Evolutionary conservation across 768 basidiomycete species (phyloP), one percentile per base, ranked within the genome.

Genomic region (Daedaleopsis sinensis): DNA sequence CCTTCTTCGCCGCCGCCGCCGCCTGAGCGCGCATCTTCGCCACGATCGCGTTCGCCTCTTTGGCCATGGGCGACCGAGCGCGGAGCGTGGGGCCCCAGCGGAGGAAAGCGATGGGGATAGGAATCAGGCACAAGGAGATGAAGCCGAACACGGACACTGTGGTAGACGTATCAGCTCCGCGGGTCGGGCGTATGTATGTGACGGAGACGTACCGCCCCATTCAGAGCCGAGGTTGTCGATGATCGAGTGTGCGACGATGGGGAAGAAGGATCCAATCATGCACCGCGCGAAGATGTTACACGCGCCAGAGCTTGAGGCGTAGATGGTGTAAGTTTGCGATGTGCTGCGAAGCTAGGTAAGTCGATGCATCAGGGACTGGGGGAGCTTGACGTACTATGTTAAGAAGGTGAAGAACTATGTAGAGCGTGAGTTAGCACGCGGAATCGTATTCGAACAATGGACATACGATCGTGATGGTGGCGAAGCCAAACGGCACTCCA

Each of bases 131-230:
- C 15, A 68, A 47, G 11, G 68, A 66, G 46, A 70, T 52, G 54
- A 68, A 68, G 37, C 55, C 68, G 54, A 71, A 71, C 1, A 71
- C 24, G 9, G 70, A 65, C 9, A 68, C 70, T 69, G 47, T 6
- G 8, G 50, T 5, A 19, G 5, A 18, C 21, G 27, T 12, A 18
- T 46, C 38, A 38, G n/a, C 15, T 19, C 5, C 23, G 18, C 27
- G 16, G 37, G 43, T 1, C 16, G 42, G 27, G 46, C 19, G 12
- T 21, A 16, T 21, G 16, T 5, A 13, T 6, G 35, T 6, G 42
- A 23, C 6, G 37, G 52, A 23, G 39, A 62, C 64, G 24, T 32
- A 69, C 66, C 47, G 55, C 68, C 68, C 68, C 68, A 69, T n/a
- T 65, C 65, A 1, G 68, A 67, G 16, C 68, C 68, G n/a, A 64